Conservation (phyloP, 306 rosid species). For the Ormosia semicastrata region DNA sequence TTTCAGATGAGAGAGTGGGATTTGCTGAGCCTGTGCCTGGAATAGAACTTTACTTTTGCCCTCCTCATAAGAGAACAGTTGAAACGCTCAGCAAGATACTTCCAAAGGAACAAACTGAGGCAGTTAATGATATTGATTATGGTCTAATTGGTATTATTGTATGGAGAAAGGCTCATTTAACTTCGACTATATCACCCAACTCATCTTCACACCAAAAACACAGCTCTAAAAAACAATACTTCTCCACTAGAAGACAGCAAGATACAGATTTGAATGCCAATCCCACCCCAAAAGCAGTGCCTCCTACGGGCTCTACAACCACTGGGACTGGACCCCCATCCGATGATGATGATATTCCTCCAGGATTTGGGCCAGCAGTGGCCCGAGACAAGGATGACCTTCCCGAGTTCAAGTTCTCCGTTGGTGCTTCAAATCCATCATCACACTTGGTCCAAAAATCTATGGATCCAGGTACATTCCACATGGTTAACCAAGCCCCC, state of each 20-base stretch:
- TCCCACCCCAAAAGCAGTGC: slow-evolving; percentile 36
- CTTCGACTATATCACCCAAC: slow-evolving; percentile 58
- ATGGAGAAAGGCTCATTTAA: slow-evolving; percentile 86
- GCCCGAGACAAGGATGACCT: slow-evolving; percentile 79
- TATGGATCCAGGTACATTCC: slow-evolving; percentile 31
- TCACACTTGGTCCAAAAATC: slow-evolving; percentile 31
- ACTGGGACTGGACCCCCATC: slow-evolving; percentile 6
- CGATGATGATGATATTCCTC: slow-evolving; percentile 69
- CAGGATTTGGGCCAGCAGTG: slow-evolving; percentile 82
- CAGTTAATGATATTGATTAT: slow-evolving; percentile 74
- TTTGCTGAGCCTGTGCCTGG: slow-evolving; percentile 76
- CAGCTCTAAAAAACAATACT: slow-evolving; percentile 61
- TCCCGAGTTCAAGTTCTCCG: slow-evolving; percentile 77
- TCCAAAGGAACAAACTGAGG: slow-evolving; percentile 68
- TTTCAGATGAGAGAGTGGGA: slow-evolving; percentile 81
- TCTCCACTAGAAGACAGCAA: slow-evolving; percentile 66
- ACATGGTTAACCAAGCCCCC: slow-evolving; percentile 32
- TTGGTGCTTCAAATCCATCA: slow-evolving; percentile 29
- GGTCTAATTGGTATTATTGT: slow-evolving; percentile 95
- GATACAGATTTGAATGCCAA: slow-evolving; percentile 49
- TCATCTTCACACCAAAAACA: slow-evolving; percentile 70
- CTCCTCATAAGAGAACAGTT: slow-evolving; percentile 71
- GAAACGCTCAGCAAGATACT: slow-evolving; percentile 80
- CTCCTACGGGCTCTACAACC: slow-evolving; percentile 24
- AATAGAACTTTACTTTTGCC: slow-evolving; percentile 91